These are phyloP conservation scores for Leccinellum albellum DNA, from an alignment of 768 basidiomycete genomes.

Conservation along the genomic window DNA sequence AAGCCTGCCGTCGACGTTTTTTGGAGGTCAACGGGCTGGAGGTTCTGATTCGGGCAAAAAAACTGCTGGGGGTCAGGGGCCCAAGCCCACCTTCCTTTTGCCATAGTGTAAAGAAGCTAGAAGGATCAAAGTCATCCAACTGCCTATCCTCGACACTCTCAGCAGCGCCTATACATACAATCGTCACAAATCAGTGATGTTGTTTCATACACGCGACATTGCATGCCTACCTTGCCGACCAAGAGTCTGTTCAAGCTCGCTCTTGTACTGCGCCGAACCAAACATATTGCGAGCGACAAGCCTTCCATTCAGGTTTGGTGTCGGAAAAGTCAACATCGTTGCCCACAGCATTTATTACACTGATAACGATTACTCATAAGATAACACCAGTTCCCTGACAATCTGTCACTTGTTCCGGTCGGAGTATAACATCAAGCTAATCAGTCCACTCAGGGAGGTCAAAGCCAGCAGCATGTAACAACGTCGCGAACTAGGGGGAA, in stretches of 20 bases:
- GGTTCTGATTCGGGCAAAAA: no score
- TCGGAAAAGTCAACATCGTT: background rate
- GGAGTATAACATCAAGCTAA: background rate
- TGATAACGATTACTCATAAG: background rate
- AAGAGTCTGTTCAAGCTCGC: background rate
- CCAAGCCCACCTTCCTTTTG: no score
- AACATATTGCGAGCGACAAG: background rate
- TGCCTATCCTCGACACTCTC: no score
- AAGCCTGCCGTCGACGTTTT: no score
- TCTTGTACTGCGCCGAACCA: background rate
- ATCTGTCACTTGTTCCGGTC: background rate
- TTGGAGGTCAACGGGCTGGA: no score
- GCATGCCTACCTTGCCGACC: background rate
- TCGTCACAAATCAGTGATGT: background rate
- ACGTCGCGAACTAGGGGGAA: constrained; percentile 55
- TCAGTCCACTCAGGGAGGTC: constrained; percentile 29
- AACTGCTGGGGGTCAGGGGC: no score
- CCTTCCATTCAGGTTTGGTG: background rate
- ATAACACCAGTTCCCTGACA: background rate
- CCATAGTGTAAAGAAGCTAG: no score
- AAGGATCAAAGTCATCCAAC: no score
- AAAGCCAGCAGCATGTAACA: constrained; percentile 68
- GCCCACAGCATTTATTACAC: background rate
- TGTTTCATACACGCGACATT: background rate
- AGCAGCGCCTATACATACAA: no score